Base-by-base conservation (phyloP, 2,329 filamentous ascomycete species). In the Pseudogymnoascus sp. region DNA sequence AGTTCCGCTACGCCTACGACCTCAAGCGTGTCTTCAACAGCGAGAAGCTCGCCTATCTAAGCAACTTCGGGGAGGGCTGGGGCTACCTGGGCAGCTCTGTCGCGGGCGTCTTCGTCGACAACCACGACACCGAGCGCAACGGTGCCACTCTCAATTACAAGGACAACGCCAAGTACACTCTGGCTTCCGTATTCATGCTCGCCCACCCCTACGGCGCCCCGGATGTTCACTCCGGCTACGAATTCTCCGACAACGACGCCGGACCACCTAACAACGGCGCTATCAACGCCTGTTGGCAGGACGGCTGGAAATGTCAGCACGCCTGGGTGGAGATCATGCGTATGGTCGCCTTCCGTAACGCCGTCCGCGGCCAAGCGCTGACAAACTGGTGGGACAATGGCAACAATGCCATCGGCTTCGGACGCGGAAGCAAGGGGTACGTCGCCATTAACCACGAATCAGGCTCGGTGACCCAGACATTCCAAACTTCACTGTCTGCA, bases 1-100 rank as follows among this genome's bases (percentile, higher is more conserved):
- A 52, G 45, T 52, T 52, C 25, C 45, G 45, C n/a, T 52, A 52
- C 14, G 45, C 45, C 14, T 52, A 52, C 5, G 45, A 18, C 25
- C 45, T 52, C 45, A 52, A 52, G 45, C 25, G 45, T n/a, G 45
- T 52, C 25, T 52, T 52, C 45, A 52, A 52, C 45, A 31, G 8
- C 25, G 45, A 52, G 25, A 52, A 52, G 45, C 25, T 52, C 45
- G 45, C 45, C 8, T 52, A 52, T 52, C 45, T 52, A 31, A 31
- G 6, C 3, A 52, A 52, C 25, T 52, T 31, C n/a, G 45, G 45
- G n/a, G 45, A 52, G 25, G n/a, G 45, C 14, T 52, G 45, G 45
- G 45, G 45, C n/a, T 52, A 52, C n/a, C 2, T 52, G 25, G 31
- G 45, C 45, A 31, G 25, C 45, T 31, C 23, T 12, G 45, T 52